Conservation (phyloP, 495 filamentous ascomycete genomes). For the Hyaloscypha bicolor region DNA sequence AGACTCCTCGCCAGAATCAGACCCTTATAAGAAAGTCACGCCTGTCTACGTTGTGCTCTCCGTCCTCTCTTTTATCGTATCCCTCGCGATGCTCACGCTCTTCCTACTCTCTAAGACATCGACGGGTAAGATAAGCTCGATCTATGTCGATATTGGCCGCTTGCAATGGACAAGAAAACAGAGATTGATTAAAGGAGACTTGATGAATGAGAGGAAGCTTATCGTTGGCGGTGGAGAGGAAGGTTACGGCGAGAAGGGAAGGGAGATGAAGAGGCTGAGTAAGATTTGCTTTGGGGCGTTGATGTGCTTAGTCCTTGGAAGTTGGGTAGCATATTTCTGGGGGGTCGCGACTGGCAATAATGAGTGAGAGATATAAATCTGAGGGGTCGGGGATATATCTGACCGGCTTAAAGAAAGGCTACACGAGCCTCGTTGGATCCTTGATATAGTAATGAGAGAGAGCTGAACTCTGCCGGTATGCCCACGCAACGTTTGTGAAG, state of each 20-base stretch:
- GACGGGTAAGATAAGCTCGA: not conserved
- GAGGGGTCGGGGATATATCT: too few relatives aligned
- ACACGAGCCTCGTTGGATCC: too few relatives aligned
- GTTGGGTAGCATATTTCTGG: constrained; percentile 50
- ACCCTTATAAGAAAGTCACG: constrained; percentile 43
- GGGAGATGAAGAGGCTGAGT: constrained; percentile 36
- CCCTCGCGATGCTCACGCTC: constrained; percentile 36
- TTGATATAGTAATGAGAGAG: too few relatives aligned
- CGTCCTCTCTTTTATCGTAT: constrained; percentile 36
- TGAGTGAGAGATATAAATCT: not conserved
- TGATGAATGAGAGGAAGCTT: constrained; percentile 37
- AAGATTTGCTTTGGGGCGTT: constrained; percentile 38
- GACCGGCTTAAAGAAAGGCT: too few relatives aligned
- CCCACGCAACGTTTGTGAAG: too few relatives aligned
- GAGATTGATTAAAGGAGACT: constrained; percentile 37
- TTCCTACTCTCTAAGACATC: constrained; percentile 23
- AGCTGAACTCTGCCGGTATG: too few relatives aligned
- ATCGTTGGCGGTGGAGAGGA: constrained; percentile 32
- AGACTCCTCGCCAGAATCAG: constrained; percentile 39
- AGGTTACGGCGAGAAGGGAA: constrained; percentile 34
- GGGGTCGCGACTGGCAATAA: constrained; percentile 45
- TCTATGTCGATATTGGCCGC: constrained; percentile 28
- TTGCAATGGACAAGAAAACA: constrained; percentile 48
- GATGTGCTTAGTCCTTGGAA: constrained; percentile 37
- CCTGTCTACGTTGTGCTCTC: constrained; percentile 46